Evolutionary conservation across 192 early-diverging fungal genomes (phyloP).

Genomic region (Phycomyces nitens): DNA sequence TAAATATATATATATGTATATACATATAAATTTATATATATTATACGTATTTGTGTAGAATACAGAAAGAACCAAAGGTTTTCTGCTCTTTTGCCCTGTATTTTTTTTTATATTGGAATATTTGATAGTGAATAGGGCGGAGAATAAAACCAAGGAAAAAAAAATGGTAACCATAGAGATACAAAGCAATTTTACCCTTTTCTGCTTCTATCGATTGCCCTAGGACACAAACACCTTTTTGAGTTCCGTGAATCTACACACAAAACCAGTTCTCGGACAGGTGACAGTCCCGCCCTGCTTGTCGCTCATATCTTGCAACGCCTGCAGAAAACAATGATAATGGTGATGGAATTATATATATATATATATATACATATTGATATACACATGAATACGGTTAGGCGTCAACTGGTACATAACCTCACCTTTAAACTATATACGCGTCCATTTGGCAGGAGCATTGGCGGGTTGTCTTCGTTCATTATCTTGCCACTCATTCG

Average conservation of each 20-base stretch:
- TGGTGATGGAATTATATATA: too few relatives aligned
- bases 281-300: constrained; percentile 63
- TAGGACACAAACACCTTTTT: constrained; percentile 80
- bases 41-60: too few relatives aligned
- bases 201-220: not conserved
- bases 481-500: constrained; percentile 88
- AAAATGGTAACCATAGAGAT: too few relatives aligned
- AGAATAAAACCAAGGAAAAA: too few relatives aligned
- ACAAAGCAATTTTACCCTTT: too few relatives aligned
- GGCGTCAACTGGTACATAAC: not conserved
- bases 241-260: constrained; percentile 52
- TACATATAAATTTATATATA: too few relatives aligned
- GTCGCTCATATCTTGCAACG: constrained; percentile 66
- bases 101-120: too few relatives aligned
- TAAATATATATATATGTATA: too few relatives aligned
- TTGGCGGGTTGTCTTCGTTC: constrained; percentile 94
- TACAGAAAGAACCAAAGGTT: too few relatives aligned
- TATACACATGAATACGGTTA: not conserved
- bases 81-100: too few relatives aligned
- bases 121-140: too few relatives aligned
- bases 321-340: constrained; percentile 38
- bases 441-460: constrained; percentile 94
- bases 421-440: constrained; percentile 85
- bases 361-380: too few relatives aligned
- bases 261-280: constrained; percentile 62